A percentile compares a stretch with the other conserved stretches of the same genome.
Evolutionary conservation across 306 rosid genomes (phyloP).

Genomic region (Fragaria iinumae): DNA sequence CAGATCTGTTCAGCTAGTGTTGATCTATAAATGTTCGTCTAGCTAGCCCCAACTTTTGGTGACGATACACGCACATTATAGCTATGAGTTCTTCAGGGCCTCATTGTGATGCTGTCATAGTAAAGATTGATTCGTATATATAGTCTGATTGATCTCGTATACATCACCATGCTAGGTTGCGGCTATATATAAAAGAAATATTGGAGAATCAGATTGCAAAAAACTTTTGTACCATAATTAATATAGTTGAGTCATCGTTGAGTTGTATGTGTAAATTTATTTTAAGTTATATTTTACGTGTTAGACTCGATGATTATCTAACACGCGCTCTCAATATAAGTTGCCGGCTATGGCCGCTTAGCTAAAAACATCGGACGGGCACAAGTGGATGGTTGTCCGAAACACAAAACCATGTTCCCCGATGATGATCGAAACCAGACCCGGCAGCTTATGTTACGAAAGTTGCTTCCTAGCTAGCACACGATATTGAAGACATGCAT

Average conservation of each 20-base stretch:
- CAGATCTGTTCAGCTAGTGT: background rate
- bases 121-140: background rate
- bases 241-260: background rate
- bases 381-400: background rate
- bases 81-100: background rate
- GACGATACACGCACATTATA: background rate
- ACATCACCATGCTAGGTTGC: background rate
- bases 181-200: background rate
- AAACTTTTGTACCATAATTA: background rate
- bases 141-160: background rate
- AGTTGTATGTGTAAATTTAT: background rate
- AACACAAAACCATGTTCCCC: conserved; percentile 1
- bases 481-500: background rate
- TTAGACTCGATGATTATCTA: background rate
- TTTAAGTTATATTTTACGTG: background rate
- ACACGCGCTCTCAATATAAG: background rate
- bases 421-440: background rate
- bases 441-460: background rate
- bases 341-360: background rate
- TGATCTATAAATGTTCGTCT: background rate
- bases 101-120: background rate
- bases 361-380: background rate
- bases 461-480: background rate
- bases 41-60: background rate
- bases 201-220: background rate